Conservation (phyloP, 257 asterid genomes). For the Marsdenia floribunda region DNA sequence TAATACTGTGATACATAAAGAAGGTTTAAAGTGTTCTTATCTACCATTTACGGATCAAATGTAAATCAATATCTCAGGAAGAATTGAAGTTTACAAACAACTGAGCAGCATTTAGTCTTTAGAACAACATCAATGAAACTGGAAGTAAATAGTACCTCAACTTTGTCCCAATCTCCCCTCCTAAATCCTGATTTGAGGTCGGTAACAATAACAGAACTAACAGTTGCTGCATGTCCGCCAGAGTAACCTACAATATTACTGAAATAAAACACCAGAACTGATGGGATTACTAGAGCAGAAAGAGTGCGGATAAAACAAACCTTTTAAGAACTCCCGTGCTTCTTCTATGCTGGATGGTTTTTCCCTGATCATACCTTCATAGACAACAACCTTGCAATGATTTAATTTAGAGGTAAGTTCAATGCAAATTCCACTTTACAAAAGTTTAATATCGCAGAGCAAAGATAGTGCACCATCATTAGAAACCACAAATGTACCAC, state of each 20-base stretch:
- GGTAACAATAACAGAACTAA: slow-evolving; percentile 84
- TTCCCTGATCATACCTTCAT: slow-evolving; percentile 86
- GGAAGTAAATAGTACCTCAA: slow-evolving; percentile 53
- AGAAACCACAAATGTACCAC: slow-evolving; percentile 10
- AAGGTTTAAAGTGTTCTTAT: neutral
- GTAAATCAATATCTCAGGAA: neutral
- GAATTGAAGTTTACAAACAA: neutral
- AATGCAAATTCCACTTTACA: slow-evolving; percentile 2
- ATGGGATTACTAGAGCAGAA: slow-evolving; percentile 8
- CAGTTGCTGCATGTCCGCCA: slow-evolving; percentile 62
- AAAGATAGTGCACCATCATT: slow-evolving; percentile 12
- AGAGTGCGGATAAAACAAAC: slow-evolving; percentile 28
- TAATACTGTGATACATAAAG: neutral
- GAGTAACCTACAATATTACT: slow-evolving; percentile 55
- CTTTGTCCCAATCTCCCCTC: slow-evolving; percentile 88
- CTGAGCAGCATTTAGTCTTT: neutral
- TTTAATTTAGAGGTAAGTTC: slow-evolving; percentile 38
- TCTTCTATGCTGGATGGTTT: slow-evolving; percentile 88
- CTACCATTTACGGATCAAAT: neutral
- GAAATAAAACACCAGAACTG: slow-evolving; percentile 21
- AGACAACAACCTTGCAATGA: slow-evolving; percentile 89
- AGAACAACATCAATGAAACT: neutral
- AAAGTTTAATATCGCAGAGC: slow-evolving; percentile 1
- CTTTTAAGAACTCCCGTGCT: slow-evolving; percentile 79
- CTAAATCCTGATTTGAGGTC: slow-evolving; percentile 65